These are phyloP conservation scores for Salisapilia sapeloensis DNA, from an alignment of 352 stramenopile genomes.

Conservation along the genomic window DNA sequence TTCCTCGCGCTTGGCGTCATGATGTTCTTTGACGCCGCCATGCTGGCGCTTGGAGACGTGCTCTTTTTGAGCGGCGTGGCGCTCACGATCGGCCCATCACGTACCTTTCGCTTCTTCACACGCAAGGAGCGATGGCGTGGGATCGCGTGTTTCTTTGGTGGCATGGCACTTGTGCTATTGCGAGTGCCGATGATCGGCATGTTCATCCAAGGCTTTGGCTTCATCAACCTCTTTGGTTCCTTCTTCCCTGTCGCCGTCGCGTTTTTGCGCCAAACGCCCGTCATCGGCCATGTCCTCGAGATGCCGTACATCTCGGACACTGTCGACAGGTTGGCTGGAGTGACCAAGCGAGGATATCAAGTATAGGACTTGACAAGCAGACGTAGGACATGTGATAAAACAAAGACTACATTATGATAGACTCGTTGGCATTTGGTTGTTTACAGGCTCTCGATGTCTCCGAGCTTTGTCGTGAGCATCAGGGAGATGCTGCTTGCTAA, in stretches of 20 bases:
- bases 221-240: constrained; percentile 92
- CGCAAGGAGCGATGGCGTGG: constrained; percentile 85
- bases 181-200: constrained; percentile 88
- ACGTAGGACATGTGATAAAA: no score
- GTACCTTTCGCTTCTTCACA: constrained; percentile 90
- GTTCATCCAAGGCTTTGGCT: constrained; percentile 86
- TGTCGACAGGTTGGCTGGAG: constrained; percentile 74
- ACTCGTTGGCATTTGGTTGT: no score
- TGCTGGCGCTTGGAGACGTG: constrained; percentile 88
- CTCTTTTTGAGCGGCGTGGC: constrained; percentile 87
- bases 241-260: constrained; percentile 91
- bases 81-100: constrained; percentile 86
- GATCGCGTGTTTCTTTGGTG: constrained; percentile 89
- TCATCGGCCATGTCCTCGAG: constrained; percentile 80
- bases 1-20: constrained; percentile 89
- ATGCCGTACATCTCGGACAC: constrained; percentile 65
- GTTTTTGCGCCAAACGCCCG: constrained; percentile 84
- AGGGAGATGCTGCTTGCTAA: no score
- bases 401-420: no score
- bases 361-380: constrained; percentile 17
- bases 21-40: constrained; percentile 89
- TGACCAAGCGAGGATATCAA: constrained; percentile 72
- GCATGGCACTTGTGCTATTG: constrained; percentile 86
- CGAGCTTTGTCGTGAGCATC: no score
- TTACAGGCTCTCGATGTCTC: no score